These are phyloP conservation scores for Beta vulgaris DNA, from an alignment of 148 eudicot species.

Conservation along the genomic window DNA sequence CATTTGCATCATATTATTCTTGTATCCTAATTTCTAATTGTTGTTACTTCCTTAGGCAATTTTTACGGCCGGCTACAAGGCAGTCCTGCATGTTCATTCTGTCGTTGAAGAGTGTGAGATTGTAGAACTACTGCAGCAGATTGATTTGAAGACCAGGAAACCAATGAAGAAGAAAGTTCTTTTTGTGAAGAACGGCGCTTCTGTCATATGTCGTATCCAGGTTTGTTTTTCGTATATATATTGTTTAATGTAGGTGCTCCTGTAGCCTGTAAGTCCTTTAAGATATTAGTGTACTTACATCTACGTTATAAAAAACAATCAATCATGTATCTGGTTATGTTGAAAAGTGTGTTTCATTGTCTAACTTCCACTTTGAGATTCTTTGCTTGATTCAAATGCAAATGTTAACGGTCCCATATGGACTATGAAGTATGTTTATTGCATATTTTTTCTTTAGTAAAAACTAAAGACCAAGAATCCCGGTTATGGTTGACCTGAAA, in stretches of 20 bases:
- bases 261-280: not conserved
- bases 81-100: slow-evolving; percentile 87
- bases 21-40: not conserved
- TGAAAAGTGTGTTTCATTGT: not conserved
- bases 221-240: slow-evolving; percentile 27
- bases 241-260: not conserved
- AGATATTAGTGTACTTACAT: too few relatives aligned
- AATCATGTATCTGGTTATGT: not conserved
- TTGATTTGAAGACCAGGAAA: slow-evolving; percentile 73
- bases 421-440: too few relatives aligned
- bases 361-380: not conserved
- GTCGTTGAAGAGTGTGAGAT: slow-evolving; percentile 96
- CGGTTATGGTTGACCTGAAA: too few relatives aligned
- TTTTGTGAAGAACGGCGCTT: slow-evolving; percentile 82
- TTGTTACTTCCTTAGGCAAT: slow-evolving; percentile 51
- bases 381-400: not conserved
- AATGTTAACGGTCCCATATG: not conserved
- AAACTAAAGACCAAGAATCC: too few relatives aligned
- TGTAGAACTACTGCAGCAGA: slow-evolving; percentile 71
- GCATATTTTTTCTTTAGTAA: too few relatives aligned
- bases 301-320: not conserved
- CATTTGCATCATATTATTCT: not conserved
- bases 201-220: slow-evolving; percentile 86
- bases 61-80: slow-evolving; percentile 93
- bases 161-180: slow-evolving; percentile 75